These are phyloP conservation scores for Saccharum officinarum DNA, from an alignment of 176 grass and related monocot species.

Conservation along the genomic window DNA sequence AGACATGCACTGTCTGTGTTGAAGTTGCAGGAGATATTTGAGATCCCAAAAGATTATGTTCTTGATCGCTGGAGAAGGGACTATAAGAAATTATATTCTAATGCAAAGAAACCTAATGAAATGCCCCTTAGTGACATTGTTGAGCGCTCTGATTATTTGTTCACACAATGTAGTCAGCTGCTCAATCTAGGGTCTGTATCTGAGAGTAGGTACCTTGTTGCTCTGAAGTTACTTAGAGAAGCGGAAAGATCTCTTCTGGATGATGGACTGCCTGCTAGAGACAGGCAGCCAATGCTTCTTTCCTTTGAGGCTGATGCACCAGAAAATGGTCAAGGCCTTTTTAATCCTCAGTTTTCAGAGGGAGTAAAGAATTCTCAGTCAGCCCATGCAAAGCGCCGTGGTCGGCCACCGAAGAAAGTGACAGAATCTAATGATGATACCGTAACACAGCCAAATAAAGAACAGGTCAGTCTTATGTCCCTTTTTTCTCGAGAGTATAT, in stretches of 20 bases:
- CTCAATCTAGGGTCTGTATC: constrained; percentile 81
- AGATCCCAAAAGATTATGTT: constrained; percentile 76
- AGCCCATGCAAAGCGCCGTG: constrained; percentile 61
- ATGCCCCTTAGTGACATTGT: constrained; percentile 41
- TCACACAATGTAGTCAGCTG: constrained; percentile 48
- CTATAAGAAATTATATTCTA: constrained; percentile 69
- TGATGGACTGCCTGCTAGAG: constrained; percentile 54
- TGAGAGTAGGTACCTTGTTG: constrained; percentile 82
- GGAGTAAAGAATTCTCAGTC: constrained; percentile 53
- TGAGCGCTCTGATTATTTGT: constrained; percentile 57
- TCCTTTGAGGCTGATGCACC: constrained; percentile 71
- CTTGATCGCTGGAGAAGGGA: constrained; percentile 94
- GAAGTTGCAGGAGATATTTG: constrained; percentile 89
- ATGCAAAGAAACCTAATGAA: constrained; percentile 38
- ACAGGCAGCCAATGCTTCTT: constrained; percentile 65
- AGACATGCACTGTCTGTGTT: constrained; percentile 85
- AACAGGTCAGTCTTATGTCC: constrained; percentile 53
- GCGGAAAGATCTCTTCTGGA: constrained; percentile 76
- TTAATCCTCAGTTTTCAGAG: constrained; percentile 53
- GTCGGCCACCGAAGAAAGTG: constrained; percentile 66
- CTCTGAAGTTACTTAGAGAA: constrained; percentile 80
- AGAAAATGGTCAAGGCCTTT: constrained; percentile 63
- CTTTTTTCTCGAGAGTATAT: background rate
- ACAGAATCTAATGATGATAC: constrained; percentile 58
- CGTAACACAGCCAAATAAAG: constrained; percentile 61